These are phyloP conservation scores for Ascodesmis nigricans DNA, from an alignment of 495 filamentous ascomycete genomes.

Conservation along the genomic window DNA sequence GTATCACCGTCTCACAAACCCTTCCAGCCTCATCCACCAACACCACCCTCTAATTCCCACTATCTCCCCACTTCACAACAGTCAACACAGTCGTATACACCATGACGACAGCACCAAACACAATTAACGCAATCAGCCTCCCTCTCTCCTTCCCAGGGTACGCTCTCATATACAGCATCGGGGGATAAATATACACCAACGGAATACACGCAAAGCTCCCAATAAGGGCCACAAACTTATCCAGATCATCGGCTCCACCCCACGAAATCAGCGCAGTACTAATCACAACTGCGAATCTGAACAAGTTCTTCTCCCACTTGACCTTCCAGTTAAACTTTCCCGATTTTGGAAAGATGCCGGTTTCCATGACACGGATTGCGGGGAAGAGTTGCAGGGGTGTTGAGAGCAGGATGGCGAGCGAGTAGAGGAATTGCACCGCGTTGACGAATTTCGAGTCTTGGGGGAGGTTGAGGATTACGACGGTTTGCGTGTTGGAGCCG, in stretches of 20 bases:
- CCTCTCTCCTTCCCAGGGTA: conserved; percentile 37
- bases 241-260: conserved; percentile 76
- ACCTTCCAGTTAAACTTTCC: conserved; percentile 90
- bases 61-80: conserved; percentile 46
- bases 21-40: background rate
- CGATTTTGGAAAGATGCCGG: conserved; percentile 51
- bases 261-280: conserved; percentile 71
- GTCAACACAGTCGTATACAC: conserved; percentile 75
- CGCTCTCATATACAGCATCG: conserved; percentile 65
- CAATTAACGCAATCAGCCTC: conserved; percentile 33
- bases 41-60: conserved; percentile 6
- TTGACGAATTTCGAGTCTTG: conserved; percentile 95
- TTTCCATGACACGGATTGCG: conserved; percentile 54
- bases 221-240: conserved; percentile 90
- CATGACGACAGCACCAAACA: conserved; percentile 71
- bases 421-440: conserved; percentile 85
- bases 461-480: conserved; percentile 84
- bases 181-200: conserved; percentile 91
- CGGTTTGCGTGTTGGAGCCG: conserved; percentile 82
- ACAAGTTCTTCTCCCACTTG: conserved; percentile 97
- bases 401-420: conserved; percentile 73
- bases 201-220: conserved; percentile 97
- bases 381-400: conserved; percentile 94
- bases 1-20: background rate
- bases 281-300: conserved; percentile 76